Conservation (phyloP, 331 rosid species). For the Malus hybrid region DNA sequence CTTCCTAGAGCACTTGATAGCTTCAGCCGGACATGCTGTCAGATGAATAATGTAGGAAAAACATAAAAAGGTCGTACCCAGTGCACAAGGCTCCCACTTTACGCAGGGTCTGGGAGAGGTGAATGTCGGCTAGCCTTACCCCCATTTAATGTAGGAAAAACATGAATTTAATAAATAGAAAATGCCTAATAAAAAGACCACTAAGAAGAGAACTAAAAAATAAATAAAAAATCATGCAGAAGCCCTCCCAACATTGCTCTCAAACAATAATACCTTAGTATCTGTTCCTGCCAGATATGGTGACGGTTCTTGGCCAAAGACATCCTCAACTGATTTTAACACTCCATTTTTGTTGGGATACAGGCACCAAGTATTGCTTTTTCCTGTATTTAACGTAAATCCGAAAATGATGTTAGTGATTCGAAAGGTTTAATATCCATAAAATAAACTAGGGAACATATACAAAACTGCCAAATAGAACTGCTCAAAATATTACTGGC, state of each 20-base stretch:
- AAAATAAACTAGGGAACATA: background rate
- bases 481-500: background rate
- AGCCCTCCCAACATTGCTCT: background rate
- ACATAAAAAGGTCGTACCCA: no score
- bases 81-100: no score
- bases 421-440: background rate
- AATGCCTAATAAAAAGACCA: background rate
- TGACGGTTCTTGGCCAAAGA: constrained; percentile 44
- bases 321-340: constrained; percentile 57
- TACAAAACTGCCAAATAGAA: background rate
- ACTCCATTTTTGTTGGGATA: constrained; percentile 72
- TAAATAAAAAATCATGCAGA: background rate
- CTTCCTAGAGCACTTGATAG: background rate
- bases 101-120: no score
- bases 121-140: no score
- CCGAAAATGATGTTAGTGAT: background rate
- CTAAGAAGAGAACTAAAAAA: background rate
- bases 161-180: background rate
- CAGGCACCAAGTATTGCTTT: constrained; percentile 75
- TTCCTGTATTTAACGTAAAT: constrained; percentile 43
- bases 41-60: background rate
- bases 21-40: background rate
- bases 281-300: constrained; percentile 21
- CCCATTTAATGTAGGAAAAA: background rate
- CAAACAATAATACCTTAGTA: constrained; percentile 28